A percentile compares a stretch with the other conserved stretches of the same genome.
phyloP scores from a whole-genome alignment of 140 eudicot genomes.

The Bidens hawaiensis region DNA sequence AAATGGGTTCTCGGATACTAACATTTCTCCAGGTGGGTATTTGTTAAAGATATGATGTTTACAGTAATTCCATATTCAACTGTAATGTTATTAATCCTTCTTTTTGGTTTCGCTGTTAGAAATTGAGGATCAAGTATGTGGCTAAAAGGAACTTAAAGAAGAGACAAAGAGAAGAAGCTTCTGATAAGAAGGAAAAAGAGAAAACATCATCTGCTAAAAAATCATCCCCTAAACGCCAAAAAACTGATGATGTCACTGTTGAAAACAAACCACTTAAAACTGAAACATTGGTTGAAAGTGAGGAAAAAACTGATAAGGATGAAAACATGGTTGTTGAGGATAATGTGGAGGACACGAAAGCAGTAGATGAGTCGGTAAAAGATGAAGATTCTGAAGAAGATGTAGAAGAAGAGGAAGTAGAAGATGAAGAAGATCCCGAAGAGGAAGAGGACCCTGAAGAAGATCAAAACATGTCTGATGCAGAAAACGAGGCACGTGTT shows the following conservation, averaged over 20 bases:
- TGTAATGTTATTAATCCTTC: not conserved
- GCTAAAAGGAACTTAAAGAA: slow-evolving; percentile 66
- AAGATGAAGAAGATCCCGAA: slow-evolving; percentile 31
- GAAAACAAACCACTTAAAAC: slow-evolving; percentile 39
- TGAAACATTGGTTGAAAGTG: slow-evolving; percentile 33
- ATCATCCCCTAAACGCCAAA: slow-evolving; percentile 55
- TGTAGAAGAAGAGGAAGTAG: slow-evolving; percentile 36
- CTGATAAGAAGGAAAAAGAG: slow-evolving; percentile 49
- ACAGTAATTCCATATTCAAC: not conserved
- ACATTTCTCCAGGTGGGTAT: slow-evolving; percentile 70
- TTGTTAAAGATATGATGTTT: slow-evolving; percentile 4
- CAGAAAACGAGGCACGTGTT: slow-evolving; percentile 43
- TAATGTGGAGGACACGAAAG: slow-evolving; percentile 25
- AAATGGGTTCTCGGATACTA: slow-evolving; percentile 83
- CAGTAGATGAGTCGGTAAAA: slow-evolving; percentile 32
- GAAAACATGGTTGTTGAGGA: slow-evolving; percentile 32
- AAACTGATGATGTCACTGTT: slow-evolving; percentile 30
- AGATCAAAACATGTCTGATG: slow-evolving; percentile 60
- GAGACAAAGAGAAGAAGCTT: slow-evolving; percentile 61
- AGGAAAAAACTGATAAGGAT: slow-evolving; percentile 32
- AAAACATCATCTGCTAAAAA: slow-evolving; percentile 34
- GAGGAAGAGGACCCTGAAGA: slow-evolving; percentile 38
- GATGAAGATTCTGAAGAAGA: slow-evolving; percentile 38
- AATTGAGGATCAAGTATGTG: slow-evolving; percentile 65
- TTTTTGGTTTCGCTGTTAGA: slow-evolving; percentile 32